Conservation (phyloP, 1,284 basidiomycete genomes). For the Rhodotorula sp. region DNA sequence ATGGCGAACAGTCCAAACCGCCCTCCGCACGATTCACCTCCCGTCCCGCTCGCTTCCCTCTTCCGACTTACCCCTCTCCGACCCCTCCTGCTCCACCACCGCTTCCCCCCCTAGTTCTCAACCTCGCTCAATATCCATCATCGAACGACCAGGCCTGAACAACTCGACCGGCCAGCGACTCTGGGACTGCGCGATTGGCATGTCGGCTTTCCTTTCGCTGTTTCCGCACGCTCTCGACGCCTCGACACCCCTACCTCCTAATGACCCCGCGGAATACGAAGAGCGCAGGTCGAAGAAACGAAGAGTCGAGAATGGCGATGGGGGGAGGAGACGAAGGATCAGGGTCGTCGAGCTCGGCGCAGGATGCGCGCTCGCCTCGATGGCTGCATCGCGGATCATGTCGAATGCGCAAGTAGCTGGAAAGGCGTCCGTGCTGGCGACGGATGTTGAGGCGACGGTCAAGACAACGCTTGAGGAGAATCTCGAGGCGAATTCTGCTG, state of each 20-base stretch:
- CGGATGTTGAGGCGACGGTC: slow-evolving; percentile 40
- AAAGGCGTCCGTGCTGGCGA: slow-evolving; percentile 21
- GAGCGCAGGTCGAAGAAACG: not conserved
- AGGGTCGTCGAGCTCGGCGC: slow-evolving; percentile 42
- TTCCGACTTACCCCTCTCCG: too few relatives aligned
- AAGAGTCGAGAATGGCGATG: not conserved
- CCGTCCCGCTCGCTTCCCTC: not conserved
- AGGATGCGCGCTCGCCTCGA: slow-evolving; percentile 39
- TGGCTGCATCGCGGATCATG: not conserved
- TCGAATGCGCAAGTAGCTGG: not conserved
- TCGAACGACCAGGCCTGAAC: slow-evolving; percentile 37
- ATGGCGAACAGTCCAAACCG: slow-evolving; percentile 24
- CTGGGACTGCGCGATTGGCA: slow-evolving; percentile 42
- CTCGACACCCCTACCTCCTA: not conserved
- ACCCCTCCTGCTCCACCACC: not conserved
- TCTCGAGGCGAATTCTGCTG: slow-evolving; percentile 16
- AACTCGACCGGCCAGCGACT: slow-evolving; percentile 40
- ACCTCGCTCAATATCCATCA: slow-evolving; percentile 1
- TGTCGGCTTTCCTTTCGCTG: slow-evolving; percentile 30
- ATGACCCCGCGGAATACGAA: too few relatives aligned
- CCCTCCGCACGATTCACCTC: slow-evolving; percentile 14
- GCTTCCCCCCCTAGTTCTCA: not conserved
- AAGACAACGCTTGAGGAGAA: slow-evolving; percentile 35
- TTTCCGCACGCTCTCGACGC: slow-evolving; percentile 9
- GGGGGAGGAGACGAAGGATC: too few relatives aligned